Base-by-base conservation (phyloP, 495 filamentous ascomycete genomes). In the Xylaria scruposa region DNA sequence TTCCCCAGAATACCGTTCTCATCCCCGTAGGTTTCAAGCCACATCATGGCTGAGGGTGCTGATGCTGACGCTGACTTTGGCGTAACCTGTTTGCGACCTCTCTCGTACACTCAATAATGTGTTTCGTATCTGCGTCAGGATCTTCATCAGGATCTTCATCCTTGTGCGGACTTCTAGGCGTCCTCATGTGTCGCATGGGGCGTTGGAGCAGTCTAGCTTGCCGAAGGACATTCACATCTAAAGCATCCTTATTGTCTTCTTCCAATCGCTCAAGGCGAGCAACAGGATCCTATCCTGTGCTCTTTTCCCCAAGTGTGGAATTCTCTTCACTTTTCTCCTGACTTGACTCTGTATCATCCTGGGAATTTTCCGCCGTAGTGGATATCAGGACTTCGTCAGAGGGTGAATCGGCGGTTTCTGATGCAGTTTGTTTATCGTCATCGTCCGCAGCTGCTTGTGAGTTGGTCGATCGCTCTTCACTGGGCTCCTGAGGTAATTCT, bases 401-500 rank as follows among this genome's bases (percentile, higher is more conserved):
- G 53, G 19, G 60, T 19, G 67, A 2, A 5, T 69, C 69, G 8
- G 62, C 38, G 51, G 51, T 13, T 38, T 66, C 26, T 31, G 31
- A 29, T 46, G 21, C 10, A 13, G 4, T 21, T 51, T 64, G 19
- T n/a, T 71, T 29, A 44, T 56, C 33, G 19, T 60, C 54, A 63
- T 70, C 70, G 46, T 76, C 72, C 44, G 61, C 73, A 1, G 59
- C 46, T 21, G 70, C 13, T 19, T 74, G 65, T 56, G 29, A 59
- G 33, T 82, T 74, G 54, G 75, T 70, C 42, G 66, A 75, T 21
- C 56, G 53, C 33, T 69, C 63, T 21, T 76, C 59, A n/a, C 73
- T 69, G 26, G 72, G 56, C 2, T 79, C 78, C 24, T 78, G 72
- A 31, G 75, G 72, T 19, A 74, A 72, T 67, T 82, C 78, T 33